These are phyloP conservation scores for Fomitopsis pinicola DNA, from an alignment of 1,284 basidiomycete species.

Conservation along the genomic window DNA sequence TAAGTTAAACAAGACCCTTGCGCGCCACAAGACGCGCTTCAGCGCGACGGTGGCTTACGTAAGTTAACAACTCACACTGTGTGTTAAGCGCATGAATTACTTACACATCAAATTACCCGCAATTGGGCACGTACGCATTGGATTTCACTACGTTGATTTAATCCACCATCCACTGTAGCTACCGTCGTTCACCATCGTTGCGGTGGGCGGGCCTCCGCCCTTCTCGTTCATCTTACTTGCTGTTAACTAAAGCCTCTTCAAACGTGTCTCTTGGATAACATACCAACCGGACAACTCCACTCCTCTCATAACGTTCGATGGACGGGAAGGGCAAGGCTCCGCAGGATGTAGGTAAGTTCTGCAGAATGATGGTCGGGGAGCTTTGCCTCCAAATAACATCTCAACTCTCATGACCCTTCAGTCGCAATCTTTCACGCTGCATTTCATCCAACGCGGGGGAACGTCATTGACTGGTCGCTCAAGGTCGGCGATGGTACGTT, in stretches of 20 bases:
- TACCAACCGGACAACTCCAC: not conserved
- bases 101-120: no score
- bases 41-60: not conserved
- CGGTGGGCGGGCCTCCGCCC: not conserved
- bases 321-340: slow-evolving; percentile 29
- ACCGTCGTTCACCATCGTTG: not conserved
- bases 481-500: slow-evolving; percentile 57
- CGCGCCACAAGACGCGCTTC: not conserved
- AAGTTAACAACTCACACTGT: not conserved
- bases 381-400: not conserved
- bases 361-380: not conserved
- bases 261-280: not conserved
- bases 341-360: slow-evolving; percentile 43
- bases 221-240: not conserved
- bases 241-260: not conserved
- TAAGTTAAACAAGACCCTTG: not conserved
- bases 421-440: slow-evolving; percentile 80
- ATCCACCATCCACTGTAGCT: not conserved
- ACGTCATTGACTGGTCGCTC: slow-evolving; percentile 69
- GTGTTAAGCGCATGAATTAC: no score
- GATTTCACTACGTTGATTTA: no score
- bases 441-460: slow-evolving; percentile 77
- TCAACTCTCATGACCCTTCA: slow-evolving; percentile 20
- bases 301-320: not conserved
- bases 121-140: no score